Evolutionary conservation across 2,329 filamentous ascomycete species (phyloP), one percentile per base, ranked within the genome.

Genomic region (Nemania serpens): DNA sequence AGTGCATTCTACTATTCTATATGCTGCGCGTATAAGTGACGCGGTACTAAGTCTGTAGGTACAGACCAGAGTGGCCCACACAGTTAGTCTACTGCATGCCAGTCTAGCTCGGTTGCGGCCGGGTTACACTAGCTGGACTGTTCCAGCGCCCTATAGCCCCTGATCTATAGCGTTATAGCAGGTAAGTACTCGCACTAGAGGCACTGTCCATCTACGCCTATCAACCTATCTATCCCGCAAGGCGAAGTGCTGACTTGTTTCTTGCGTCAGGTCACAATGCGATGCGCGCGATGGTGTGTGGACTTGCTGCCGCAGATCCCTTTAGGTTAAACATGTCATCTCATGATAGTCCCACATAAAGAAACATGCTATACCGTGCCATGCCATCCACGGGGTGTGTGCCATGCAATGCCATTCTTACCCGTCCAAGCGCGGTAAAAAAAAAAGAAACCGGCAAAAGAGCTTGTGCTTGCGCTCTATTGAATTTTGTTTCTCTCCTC

Each of bases 291-390:
- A 29, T 29, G 25, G 25, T 29, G 25, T 29, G 25, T 55, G 51
- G 61, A 58, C 36, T 51, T n/a, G 17, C 22, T 53, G 43, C 54
- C 41, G 48, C 47, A 25, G 22, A 33, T 54, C 46, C 17, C 20
- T 34, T 3, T 12, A 5, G 29, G 25, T 7, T 36, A n/a, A 17
- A 29, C 25, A 29, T 4, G 25, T 29, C 7, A 29, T 29, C 25
- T 29, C 25, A 7, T 58, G 34, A 18, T 49, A 58, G 62, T 66
- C 58, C 64, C 66, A 66, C 63, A 63, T 61, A 53, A 57, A 60
- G 54, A 61, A 39, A n/a, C 36, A 63, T 52, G 36, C 20, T 43
- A 47, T 60, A 41, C 54, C 59, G 51, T 53, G 59, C 62, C 64
- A 62, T 58, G 58, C 62, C 60, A 64, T 58, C 33, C 25, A 7